phyloP scores from a whole-genome alignment of 2,329 filamentous ascomycete species.

The Dactylonectria macrodidyma region DNA sequence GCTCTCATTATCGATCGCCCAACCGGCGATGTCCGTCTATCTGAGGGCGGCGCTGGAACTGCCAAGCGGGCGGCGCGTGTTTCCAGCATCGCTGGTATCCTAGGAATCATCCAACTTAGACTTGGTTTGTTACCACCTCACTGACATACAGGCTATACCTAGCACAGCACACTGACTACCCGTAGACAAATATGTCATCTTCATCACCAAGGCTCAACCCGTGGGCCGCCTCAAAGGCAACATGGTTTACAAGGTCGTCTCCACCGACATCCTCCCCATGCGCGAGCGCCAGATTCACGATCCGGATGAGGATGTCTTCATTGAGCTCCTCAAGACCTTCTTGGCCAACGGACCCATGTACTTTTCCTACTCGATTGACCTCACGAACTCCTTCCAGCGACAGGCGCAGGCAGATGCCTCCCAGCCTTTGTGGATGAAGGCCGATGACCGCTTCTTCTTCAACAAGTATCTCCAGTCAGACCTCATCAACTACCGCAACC shows the following conservation, averaged over 20 bases:
- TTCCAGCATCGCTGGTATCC: slow-evolving; percentile 93
- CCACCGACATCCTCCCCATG: slow-evolving; percentile 93
- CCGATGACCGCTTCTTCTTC: slow-evolving; percentile 99
- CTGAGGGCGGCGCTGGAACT: slow-evolving; percentile 82
- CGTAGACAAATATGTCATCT: slow-evolving; percentile 92
- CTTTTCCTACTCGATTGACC: slow-evolving; percentile 97
- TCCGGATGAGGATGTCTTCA: slow-evolving; percentile 93
- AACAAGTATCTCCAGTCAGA: slow-evolving; percentile 94
- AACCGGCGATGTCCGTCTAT: slow-evolving; percentile 89
- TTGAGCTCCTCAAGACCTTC: slow-evolving; percentile 84
- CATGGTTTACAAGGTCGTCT: slow-evolving; percentile 93
- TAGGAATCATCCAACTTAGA: slow-evolving; percentile 93
- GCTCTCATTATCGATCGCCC: slow-evolving; percentile 92
- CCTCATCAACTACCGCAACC: slow-evolving; percentile 87
- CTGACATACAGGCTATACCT: slow-evolving; percentile 25
- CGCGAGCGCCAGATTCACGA: slow-evolving; percentile 94
- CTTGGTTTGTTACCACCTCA: slow-evolving; percentile 74
- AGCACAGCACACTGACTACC: slow-evolving; percentile 39
- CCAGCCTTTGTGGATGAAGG: slow-evolving; percentile 88
- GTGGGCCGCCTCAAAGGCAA: slow-evolving; percentile 94
- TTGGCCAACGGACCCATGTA: slow-evolving; percentile 92
- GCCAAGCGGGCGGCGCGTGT: slow-evolving; percentile 81
- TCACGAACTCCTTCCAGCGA: slow-evolving; percentile 97
- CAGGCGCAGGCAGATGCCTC: slow-evolving; percentile 83
- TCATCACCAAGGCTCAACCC: slow-evolving; percentile 94